Base-by-base conservation (phyloP, 2,329 filamentous ascomycete genomes). In the Periconia sp. region DNA sequence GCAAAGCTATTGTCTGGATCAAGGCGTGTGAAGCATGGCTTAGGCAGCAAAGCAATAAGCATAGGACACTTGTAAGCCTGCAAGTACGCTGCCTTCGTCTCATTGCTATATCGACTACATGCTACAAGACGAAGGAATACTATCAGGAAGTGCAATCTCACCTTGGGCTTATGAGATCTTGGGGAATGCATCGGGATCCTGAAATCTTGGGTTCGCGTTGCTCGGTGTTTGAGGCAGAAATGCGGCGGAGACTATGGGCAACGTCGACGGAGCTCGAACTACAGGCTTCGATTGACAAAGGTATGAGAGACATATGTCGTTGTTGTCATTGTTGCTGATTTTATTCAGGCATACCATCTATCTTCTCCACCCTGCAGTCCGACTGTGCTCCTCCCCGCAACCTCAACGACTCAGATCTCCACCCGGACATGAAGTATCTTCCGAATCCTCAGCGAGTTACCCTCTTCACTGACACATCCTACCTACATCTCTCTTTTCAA, bases 191-290 rank as follows among this genome's bases (percentile, higher is more conserved):
- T 51, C 63, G 74, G n/a, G 72, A 78, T 40, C 73, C 75, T 0
- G 30, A 34, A 10, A 73, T 46, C 50, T 71, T 38, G 57, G 70
- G 43, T 50, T 31, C 13, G 10, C 37, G 55, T 9, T 63, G 52
- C 30, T 52, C 55, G 9, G 54, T 65, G 1, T 73, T 76, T 24
- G 73, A 78, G 39, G 72, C 73, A 29, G 75, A 78, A 40, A 73
- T 79, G 70, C 71, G 80, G 26, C 70, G 78, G 25, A 72, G 80
- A 36, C 66, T 83, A 3, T 83, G 80, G 80, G 72, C 71, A 3
- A 80, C 79, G 0, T 76, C 80, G 5, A 57, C 79, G 4, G 79
- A 82, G 50, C 60, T 82, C 31, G 79, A 82, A 40, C 56, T 81
- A 2, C 78, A 82, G 52, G 71, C 76, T 2, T 74, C 77, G 1